Conservation (phyloP, 139 green algal species). For the Chlorella sp. region DNA sequence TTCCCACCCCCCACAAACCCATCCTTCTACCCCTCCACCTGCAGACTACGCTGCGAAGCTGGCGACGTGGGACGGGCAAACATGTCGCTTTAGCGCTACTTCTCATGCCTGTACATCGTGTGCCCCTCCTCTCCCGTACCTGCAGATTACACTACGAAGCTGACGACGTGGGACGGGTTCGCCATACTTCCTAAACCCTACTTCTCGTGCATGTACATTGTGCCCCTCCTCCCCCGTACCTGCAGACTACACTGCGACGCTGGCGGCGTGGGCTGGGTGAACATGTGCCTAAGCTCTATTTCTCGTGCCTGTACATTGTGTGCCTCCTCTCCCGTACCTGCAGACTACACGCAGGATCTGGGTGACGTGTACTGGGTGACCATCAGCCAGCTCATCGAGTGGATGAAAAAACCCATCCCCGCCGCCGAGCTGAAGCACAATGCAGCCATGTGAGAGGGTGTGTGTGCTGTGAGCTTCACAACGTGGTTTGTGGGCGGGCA, state of each 20-base stretch:
- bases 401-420: slow-evolving; percentile 45
- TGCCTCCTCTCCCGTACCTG: no score
- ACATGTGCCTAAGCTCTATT: not conserved
- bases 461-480: no score
- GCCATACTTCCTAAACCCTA: not conserved
- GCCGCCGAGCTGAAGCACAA: slow-evolving; percentile 23
- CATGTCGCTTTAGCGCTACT: not conserved
- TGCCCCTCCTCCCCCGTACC: no score
- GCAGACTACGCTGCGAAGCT: no score
- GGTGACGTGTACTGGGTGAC: slow-evolving; percentile 47
- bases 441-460: slow-evolving; percentile 1
- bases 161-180: no score
- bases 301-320: not conserved
- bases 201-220: not conserved
- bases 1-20: no score
- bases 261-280: no score
- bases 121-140: no score
- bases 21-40: no score
- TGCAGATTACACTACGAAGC: no score
- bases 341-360: slow-evolving; percentile 8
- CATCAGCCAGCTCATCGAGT: slow-evolving; percentile 42
- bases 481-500: not conserved
- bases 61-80: no score
- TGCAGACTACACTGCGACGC: no score
- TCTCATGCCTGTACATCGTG: not conserved